Evolutionary conservation across 2,329 filamentous ascomycete species (phyloP).

Genomic region (Clarireedia monteithiana): DNA sequence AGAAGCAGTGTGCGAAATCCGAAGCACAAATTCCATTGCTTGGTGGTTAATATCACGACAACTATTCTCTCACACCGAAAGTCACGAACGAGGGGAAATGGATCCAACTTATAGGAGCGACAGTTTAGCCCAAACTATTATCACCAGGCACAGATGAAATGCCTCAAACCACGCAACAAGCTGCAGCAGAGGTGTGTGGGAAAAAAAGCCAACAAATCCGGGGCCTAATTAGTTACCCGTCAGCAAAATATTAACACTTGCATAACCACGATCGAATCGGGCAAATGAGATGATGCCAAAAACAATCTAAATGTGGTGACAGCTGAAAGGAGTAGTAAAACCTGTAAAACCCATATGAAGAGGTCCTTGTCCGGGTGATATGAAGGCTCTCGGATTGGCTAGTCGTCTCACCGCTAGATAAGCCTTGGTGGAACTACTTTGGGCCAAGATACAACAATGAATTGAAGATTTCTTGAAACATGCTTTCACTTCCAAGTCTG

Average conservation of each 20-base stretch:
- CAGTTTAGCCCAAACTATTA: background rate
- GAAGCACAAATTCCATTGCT: slow-evolving; percentile 6
- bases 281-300: background rate
- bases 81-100: slow-evolving; percentile 3
- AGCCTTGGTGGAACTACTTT: slow-evolving; percentile 7
- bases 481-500: background rate
- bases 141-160: slow-evolving; percentile 3
- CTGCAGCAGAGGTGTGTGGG: background rate
- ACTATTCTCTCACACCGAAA: background rate
- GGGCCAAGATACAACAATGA: background rate
- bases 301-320: background rate
- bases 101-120: slow-evolving; percentile 6
- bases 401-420: slow-evolving; percentile 7
- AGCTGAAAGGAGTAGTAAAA: slow-evolving; percentile 1
- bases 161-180: slow-evolving; percentile 6
- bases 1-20: background rate
- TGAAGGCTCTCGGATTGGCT: slow-evolving; percentile 5
- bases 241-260: background rate
- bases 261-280: slow-evolving; percentile 1
- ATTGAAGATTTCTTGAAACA: background rate
- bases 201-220: slow-evolving; percentile 5
- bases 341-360: too few species aligned
- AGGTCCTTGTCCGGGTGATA: slow-evolving; percentile 3
- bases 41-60: background rate
- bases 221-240: background rate